Base-by-base conservation (phyloP, 257 asterid genomes). In the Coffea canephora region DNA sequence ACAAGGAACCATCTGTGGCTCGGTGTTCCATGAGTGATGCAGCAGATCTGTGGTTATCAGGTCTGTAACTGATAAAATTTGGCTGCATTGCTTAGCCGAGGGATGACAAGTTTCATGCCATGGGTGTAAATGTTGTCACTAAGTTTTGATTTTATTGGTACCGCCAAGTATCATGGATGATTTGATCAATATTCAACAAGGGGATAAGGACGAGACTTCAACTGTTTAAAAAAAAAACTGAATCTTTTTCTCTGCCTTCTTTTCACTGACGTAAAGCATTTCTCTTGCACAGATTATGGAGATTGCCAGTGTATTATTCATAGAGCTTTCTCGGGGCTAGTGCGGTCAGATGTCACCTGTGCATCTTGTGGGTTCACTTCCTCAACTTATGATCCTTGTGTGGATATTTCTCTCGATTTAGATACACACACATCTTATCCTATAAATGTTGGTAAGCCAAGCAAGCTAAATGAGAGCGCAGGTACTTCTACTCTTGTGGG, bases 281-380 rank as follows among this genome's bases (percentile, higher is more conserved):
- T 82, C 41, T 77, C 55, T 82, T 82, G 74, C 71, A 41, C 92
- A 92, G 97, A 83, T 76, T 84, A 84, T 78, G 89, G 85, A 41
- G 95, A 89, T 69, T 92, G 97, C 84, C 87, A 83, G 19, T 92
- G 97, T 76, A 90, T 92, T 69, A 91, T 93, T 61, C 97, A 90
- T 73, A 78, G 90, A 80, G 90, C 81, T 54, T 92, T 92, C 80
- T 89, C 94, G 0, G 97, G 97, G 31, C 81, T 90, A 27, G 72
- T 92, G 80, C 89, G 97, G 87, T 92, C 97, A 12, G 97, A 90
- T 68, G 91, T 92, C 59, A 90, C 94, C 2, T 92, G 97, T 46
- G 84, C 92, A 61, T 87, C 94, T 3, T 92, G 97, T 78, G 97
- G 97, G 12, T 90, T 86, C 82, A 89, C 88, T 41, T 92, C 97